Evolutionary conservation across 2,329 filamentous ascomycete genomes (phyloP), one percentile per base, ranked within the genome.

Genomic region (Aureobasidium sp.): DNA sequence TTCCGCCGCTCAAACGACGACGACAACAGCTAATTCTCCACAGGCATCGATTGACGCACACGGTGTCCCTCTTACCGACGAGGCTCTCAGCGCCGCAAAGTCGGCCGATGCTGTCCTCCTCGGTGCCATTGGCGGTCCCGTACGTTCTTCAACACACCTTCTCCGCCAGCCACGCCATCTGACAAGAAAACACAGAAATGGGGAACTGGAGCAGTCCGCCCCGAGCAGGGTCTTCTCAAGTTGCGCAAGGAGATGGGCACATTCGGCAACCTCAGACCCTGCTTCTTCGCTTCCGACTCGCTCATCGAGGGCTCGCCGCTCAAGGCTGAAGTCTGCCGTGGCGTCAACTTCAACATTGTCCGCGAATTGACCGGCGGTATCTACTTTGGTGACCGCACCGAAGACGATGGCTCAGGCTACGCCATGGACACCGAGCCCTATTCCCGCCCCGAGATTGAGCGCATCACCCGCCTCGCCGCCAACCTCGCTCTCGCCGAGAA

Each of bases 191-290:
- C 25, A 45, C 61, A 84, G 81, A 85, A 97, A 90, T 97, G 92
- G 91, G 92, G 92, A 65, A 94, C 91, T 36, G 90, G 90, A 68
- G 78, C 86, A 63, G 88, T 97, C 66, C 90, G 92, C 48, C 93
- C 93, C 1, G 93, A 97, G 76, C 90, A 97, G 78, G 93, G 93
- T 65, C 86, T 97, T 70, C 87, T 97, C 65, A 84, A 81, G 68
- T 89, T 97, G 60, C 91, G 93, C 78, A 97, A 95, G 78, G 90
- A 97, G 77, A 89, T 97, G 82, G 83, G 84, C 72, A 91, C 93
- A 62, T 97, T 95, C 78, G 93, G 92, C 69, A 97, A 97, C 84
- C 86, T 97, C 63, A 88, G 93, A 6, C 93, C 92, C 11, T 97
- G 93, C 83, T 95, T 90, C 83, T 97, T 99, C 79, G 90, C 91